A percentile compares a stretch with the other conserved stretches of the same genome.
Evolutionary conservation across 2,329 filamentous ascomycete species (phyloP).

Genomic region (Aspergillus awamori): DNA sequence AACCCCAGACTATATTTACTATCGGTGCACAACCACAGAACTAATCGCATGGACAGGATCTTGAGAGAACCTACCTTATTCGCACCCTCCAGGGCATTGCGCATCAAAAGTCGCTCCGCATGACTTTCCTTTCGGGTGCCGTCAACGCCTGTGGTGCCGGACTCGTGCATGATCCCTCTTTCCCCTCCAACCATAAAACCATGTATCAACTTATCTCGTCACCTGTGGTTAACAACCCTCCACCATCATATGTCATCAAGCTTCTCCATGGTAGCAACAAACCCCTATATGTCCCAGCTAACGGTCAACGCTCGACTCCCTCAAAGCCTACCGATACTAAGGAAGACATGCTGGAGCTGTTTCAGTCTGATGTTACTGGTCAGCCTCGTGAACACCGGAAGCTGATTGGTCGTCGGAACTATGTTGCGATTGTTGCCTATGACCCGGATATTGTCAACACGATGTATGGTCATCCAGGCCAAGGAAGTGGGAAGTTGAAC

Average conservation of each 20-base stretch:
- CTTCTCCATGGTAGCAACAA: slow-evolving; percentile 90
- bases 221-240: slow-evolving; percentile 86
- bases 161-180: slow-evolving; percentile 87
- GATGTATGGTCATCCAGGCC: slow-evolving; percentile 41
- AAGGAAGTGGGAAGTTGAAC: slow-evolving; percentile 63
- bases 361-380: slow-evolving; percentile 91
- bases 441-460: slow-evolving; percentile 76
- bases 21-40: neutral
- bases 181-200: slow-evolving; percentile 93
- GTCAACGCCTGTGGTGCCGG: slow-evolving; percentile 92
- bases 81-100: slow-evolving; percentile 93
- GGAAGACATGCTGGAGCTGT: slow-evolving; percentile 99
- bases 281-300: slow-evolving; percentile 84
- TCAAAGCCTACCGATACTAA: slow-evolving; percentile 82
- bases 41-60: slow-evolving; percentile 58
- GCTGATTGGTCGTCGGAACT: slow-evolving; percentile 91
- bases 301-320: slow-evolving; percentile 73
- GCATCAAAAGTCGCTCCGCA: slow-evolving; percentile 90
- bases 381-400: slow-evolving; percentile 79
- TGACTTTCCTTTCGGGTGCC: slow-evolving; percentile 92
- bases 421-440: slow-evolving; percentile 89
- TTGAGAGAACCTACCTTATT: slow-evolving; percentile 95
- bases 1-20: too few relatives aligned
- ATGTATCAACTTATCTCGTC: slow-evolving; percentile 99
- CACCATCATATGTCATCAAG: slow-evolving; percentile 82